These are phyloP conservation scores for Croton setiger DNA, from an alignment of 441 rosid species.

Conservation along the genomic window DNA sequence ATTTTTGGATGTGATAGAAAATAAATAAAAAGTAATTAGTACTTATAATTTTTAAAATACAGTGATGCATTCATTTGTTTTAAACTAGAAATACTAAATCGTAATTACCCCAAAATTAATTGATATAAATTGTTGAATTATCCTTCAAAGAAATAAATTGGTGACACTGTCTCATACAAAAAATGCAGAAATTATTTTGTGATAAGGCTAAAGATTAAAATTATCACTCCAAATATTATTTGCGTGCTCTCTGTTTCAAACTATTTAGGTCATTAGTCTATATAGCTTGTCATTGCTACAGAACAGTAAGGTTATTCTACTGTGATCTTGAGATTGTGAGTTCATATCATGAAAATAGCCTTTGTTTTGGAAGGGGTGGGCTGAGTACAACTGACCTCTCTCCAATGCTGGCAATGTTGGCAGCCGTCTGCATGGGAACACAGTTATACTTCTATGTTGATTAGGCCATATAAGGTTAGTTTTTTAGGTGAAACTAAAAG, in stretches of 20 bases:
- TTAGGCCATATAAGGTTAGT: slow-evolving; percentile 3
- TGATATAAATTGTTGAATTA: neutral
- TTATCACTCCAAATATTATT: neutral
- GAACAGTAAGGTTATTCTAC: neutral
- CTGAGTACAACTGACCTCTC: neutral
- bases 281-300: neutral
- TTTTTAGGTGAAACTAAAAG: neutral
- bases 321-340: neutral
- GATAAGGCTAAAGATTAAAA: neutral
- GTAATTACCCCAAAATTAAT: neutral
- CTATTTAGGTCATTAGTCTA: neutral
- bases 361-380: neutral
- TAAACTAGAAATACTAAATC: too few relatives aligned
- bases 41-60: too few relatives aligned
- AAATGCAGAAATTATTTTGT: neutral
- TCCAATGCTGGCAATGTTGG: neutral
- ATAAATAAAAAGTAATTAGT: too few relatives aligned
- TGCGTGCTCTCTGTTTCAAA: neutral
- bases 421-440: neutral
- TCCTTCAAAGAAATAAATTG: neutral
- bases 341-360: neutral
- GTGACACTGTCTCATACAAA: neutral
- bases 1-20: too few relatives aligned
- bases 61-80: too few relatives aligned
- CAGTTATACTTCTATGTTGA: neutral